Conservation (phyloP, 2,329 filamentous ascomycete species). For the Trichoderma sp. region DNA sequence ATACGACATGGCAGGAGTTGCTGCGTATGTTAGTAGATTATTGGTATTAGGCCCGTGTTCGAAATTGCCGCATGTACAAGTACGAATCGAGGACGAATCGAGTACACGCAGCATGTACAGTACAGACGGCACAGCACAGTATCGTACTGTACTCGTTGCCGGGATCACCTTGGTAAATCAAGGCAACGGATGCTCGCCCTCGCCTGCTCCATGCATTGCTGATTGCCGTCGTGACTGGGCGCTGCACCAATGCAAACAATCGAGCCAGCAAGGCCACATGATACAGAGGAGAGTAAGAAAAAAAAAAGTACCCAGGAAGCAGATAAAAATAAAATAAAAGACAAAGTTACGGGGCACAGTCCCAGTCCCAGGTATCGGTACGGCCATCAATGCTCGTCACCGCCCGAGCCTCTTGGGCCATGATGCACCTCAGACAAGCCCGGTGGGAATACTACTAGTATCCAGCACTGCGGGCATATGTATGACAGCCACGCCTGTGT, state of each 20-base stretch:
- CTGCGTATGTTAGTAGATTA: neutral
- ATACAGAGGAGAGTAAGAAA: neutral
- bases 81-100: too few relatives aligned
- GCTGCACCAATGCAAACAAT: neutral
- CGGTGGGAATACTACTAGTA: neutral
- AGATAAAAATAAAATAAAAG: neutral
- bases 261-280: neutral
- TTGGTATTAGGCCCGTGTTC: neutral
- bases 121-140: too few relatives aligned
- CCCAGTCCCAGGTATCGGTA: neutral
- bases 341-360: neutral
- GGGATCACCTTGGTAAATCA: neutral
- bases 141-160: neutral
- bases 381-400: neutral
- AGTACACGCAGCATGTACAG: too few relatives aligned
- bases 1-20: neutral
- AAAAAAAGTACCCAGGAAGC: neutral
- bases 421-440: slow-evolving; percentile 4
- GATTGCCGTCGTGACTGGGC: neutral
- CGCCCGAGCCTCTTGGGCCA: neutral
- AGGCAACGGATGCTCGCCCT: neutral
- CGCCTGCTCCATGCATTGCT: neutral
- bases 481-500: slow-evolving; percentile 2
- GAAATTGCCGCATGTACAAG: slow-evolving; percentile 3
- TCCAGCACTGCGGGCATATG: slow-evolving; percentile 10